Evolutionary conservation across 2,329 filamentous ascomycete species (phyloP).

Genomic region (Sphaceloma murrayae): DNA sequence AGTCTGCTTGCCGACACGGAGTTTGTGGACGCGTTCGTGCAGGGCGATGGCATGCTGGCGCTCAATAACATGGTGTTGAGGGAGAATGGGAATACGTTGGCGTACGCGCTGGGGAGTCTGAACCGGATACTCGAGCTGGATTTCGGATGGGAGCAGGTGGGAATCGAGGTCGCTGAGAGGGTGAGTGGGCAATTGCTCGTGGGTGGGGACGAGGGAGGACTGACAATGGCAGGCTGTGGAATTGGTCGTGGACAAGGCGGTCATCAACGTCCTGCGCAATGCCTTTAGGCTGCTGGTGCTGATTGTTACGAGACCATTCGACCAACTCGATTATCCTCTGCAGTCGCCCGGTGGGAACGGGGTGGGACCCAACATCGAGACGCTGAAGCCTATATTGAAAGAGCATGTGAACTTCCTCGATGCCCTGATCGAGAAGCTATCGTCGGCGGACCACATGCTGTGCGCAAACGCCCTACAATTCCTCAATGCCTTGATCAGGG

Average conservation of each 20-base stretch:
- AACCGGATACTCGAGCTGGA: conserved; percentile 85
- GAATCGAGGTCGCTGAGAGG: conserved; percentile 59
- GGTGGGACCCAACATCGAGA: conserved; percentile 39
- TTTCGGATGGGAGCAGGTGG: conserved; percentile 91
- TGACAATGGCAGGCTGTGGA: conserved; percentile 58
- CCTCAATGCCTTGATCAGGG: conserved; percentile 89
- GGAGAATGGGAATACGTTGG: conserved; percentile 84
- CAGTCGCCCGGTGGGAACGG: conserved; percentile 9
- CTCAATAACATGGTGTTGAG: conserved; percentile 75
- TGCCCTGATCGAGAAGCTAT: conserved; percentile 81
- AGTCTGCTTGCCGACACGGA: conserved; percentile 89
- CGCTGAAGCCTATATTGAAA: conserved; percentile 82
- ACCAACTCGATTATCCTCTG: conserved; percentile 19
- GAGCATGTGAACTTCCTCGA: conserved; percentile 91
- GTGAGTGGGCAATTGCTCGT: conserved; percentile 35
- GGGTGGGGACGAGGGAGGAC: conserved; percentile 17
- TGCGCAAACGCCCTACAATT: conserved; percentile 93
- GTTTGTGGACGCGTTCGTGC: conserved; percentile 93
- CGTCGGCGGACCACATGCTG: conserved; percentile 87
- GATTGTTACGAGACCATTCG: conserved; percentile 71
- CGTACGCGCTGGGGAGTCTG: conserved; percentile 86
- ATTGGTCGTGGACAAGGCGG: conserved; percentile 83
- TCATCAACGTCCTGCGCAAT: conserved; percentile 93
- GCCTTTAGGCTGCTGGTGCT: conserved; percentile 95
- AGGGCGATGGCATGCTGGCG: conserved; percentile 72